Evolutionary conservation across 2,329 filamentous ascomycete species (phyloP), one percentile per base, ranked within the genome.

Genomic region (Raffaelea ambrosiae): DNA sequence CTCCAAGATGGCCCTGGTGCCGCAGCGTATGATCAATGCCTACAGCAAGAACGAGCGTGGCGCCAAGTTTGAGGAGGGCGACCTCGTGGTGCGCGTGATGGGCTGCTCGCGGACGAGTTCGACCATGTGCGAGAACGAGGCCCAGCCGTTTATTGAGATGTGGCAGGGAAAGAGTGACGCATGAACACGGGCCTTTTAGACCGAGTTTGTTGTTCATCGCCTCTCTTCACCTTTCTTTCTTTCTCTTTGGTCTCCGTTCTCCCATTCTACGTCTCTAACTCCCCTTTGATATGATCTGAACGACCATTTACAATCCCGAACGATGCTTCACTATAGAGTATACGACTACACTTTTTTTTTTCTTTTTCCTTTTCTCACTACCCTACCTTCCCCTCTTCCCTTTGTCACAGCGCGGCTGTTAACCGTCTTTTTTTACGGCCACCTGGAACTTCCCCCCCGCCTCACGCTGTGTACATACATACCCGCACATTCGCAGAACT

Each of bases 1-100:
- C 11, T 88, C 91, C 35, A 93, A 89, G 61, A 70, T 97, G 52
- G 90, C 86, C 2, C 73, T 98, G 20, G 74, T 98, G n/a, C 89
- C 91, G 3, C 93, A 98, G 66, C 79, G 84, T 45, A 73, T 76
- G 31, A 70, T 98, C 62, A 95, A 95, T 60, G 78, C 87, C 0
- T 97, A 96, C 65, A 82, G 74, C 52, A 66, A 67, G 45, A 61
- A 63, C 39, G 66, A 68, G 20, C 64, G 72, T 49, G 83, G 83
- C 46, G 78, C 77, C 16, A 71, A 77, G 43, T 97, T 89, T 64
- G 78, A 84, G 59, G 81, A 90, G 9, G 91, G 89, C 29, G 90
- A 97, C 61, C 83, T 97, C 49, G 76, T 94, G 1, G 80, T 94
- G 52, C 80, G 84, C 50, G 87, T 97, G 58, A 71, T 79, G 20